Evolutionary conservation across 2,329 filamentous ascomycete genomes (phyloP), one percentile per base, ranked within the genome.

Genomic region (Corynespora cassiicola): DNA sequence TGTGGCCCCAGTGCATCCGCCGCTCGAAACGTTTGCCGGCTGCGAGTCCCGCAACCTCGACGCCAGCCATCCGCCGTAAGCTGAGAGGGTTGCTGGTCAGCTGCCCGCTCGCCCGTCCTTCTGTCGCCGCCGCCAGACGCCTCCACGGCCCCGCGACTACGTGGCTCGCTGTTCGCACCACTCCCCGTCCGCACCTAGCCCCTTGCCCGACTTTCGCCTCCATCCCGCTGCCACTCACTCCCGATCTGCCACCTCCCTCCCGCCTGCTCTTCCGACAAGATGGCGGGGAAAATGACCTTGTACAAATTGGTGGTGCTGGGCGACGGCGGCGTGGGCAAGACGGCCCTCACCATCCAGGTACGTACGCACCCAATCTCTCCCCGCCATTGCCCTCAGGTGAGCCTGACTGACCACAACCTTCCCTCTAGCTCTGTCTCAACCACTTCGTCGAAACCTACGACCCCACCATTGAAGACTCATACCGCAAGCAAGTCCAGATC

Each of bases 301-400:
- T 95, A 96, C 78, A 95, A 95, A 75, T 75, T 96, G 80, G 90
- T 96, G 82, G 90, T 96, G 74, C 77, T 96, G 52, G 91, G 90
- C 60, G 90, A 96, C 69, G 90, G 90, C 75, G 90, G 90, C 73
- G 90, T 96, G 47, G 90, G 90, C 58, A 96, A 96, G 75, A 96
- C 90, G 34, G 90, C 90, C 62, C 77, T 96, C 66, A 96, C 90
- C 42, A 96, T 96, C 66, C 90, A 84, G 74, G 81, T 84, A 92
- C 73, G 90, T 37, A 20, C 11, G 15, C 31, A 9, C 17, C 36
- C 27, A 89, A 63, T 86, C 91, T 15, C 5, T 21, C 28, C 29
- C 18, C 26, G 22, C 22, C 31, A 16, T 22, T 12, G 27, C 10
- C 17, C 16, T 17, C 24, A 6, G 15, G 23, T 22, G 31, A 14